Evolutionary conservation across 169 alveolate genomes (phyloP).

Genomic region (Plasmodium gonderi): DNA sequence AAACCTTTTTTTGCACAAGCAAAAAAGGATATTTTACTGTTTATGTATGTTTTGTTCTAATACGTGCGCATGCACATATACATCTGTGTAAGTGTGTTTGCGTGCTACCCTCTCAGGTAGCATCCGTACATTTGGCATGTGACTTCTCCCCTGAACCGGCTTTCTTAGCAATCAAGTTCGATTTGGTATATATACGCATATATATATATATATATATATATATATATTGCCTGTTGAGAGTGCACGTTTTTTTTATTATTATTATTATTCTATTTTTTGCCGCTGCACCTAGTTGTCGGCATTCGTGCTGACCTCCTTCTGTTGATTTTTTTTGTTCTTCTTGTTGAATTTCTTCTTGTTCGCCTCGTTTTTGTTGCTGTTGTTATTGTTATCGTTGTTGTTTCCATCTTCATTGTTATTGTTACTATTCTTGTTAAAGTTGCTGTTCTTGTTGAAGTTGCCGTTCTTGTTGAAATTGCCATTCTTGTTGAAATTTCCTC

Average conservation of each 20-base stretch:
- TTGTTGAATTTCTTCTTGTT: background rate
- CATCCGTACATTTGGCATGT: too few relatives aligned
- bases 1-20: too few relatives aligned
- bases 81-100: too few relatives aligned
- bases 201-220: background rate
- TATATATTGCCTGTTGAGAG: background rate
- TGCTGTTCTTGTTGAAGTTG: background rate
- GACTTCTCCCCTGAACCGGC: too few relatives aligned
- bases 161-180: background rate
- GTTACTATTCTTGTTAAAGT: background rate
- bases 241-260: background rate
- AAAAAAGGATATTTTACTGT: too few relatives aligned
- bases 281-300: background rate
- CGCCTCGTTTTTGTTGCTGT: background rate
- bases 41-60: too few relatives aligned
- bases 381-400: background rate
- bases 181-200: background rate
- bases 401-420: background rate
- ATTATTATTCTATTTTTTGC: background rate
- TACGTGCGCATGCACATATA: too few relatives aligned
- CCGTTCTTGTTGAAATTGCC: background rate
- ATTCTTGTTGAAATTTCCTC: conserved; percentile 6
- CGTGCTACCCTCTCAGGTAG: too few relatives aligned
- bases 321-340: conserved; percentile 33
- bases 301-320: background rate